Conservation (phyloP, 108 stramenopile species). For the Hondaea fermentalgiana region DNA sequence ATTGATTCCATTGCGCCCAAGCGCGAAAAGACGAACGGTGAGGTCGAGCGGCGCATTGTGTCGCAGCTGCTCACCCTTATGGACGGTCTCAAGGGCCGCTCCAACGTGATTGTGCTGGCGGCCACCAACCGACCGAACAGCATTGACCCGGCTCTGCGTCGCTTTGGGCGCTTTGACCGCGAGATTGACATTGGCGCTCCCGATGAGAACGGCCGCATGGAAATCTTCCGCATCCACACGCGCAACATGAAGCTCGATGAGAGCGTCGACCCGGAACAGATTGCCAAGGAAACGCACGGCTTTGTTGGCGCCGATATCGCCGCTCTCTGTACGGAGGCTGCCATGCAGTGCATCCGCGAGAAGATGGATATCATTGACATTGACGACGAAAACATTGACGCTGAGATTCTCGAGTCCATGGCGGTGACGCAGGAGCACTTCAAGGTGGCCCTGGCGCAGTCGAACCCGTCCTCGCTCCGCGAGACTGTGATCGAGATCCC, state of each 20-base stretch:
- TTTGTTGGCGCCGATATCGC: constrained; percentile 99
- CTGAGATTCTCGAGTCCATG: constrained; percentile 96
- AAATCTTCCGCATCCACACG: constrained; percentile 99
- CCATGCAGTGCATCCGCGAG: constrained; percentile 99
- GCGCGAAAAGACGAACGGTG: constrained; percentile 98
- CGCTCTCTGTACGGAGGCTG: constrained; percentile 98
- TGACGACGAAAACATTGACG: constrained; percentile 98
- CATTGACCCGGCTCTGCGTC: constrained; percentile 90
- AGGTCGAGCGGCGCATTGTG: constrained; percentile 98
- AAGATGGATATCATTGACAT: constrained; percentile 99
- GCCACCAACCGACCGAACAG: constrained; percentile 93
- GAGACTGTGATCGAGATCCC: constrained; percentile 99
- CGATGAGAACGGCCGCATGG: constrained; percentile 96
- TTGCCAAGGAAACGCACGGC: constrained; percentile 93
- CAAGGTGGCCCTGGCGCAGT: constrained; percentile 82
- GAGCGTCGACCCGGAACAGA: constrained; percentile 92
- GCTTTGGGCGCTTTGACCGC: constrained; percentile 97
- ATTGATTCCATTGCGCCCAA: constrained; percentile 99
- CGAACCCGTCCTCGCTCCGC: constrained; percentile 94
- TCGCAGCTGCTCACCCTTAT: constrained; percentile 95
- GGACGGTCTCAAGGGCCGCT: constrained; percentile 95
- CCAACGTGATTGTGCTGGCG: constrained; percentile 91
- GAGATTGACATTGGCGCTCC: constrained; percentile 99
- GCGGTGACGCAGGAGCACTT: constrained; percentile 98
- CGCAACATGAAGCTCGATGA: constrained; percentile 99